Conservation (phyloP, 2,329 filamentous ascomycete genomes). For the Colletotrichum karsti region DNA sequence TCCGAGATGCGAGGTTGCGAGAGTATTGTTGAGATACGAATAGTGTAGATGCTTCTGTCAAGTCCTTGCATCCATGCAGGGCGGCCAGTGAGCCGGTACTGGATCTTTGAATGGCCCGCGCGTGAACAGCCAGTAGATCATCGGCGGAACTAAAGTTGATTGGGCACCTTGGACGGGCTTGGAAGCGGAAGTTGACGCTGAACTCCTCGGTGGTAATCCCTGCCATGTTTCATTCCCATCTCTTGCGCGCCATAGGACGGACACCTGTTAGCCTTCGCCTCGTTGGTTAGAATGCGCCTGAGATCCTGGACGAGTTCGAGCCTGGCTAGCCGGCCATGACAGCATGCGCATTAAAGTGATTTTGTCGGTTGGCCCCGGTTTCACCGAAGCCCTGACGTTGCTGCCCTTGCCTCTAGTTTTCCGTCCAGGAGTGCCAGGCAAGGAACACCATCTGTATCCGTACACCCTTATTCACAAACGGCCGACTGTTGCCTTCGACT, state of each 20-base stretch:
- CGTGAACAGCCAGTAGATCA: conserved; percentile 19
- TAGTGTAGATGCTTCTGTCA: conserved; percentile 26
- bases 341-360: conserved; percentile 28
- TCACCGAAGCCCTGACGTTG: conserved; percentile 25
- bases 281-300: not conserved
- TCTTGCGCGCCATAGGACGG: conserved; percentile 9
- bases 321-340: conserved; percentile 18
- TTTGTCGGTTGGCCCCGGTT: conserved; percentile 32
- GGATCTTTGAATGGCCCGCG: conserved; percentile 15
- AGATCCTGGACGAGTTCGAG: conserved; percentile 11
- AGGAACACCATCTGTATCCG: not conserved
- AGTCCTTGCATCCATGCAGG: conserved; percentile 22
- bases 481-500: conserved; percentile 2
- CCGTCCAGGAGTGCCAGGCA: not conserved
- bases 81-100: conserved; percentile 3
- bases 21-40: no score
- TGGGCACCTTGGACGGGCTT: not conserved
- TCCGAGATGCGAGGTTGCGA: conserved; percentile 19
- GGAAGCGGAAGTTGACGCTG: not conserved
- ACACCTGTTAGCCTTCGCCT: conserved; percentile 12
- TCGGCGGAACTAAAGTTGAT: not conserved
- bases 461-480: conserved; percentile 13
- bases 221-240: conserved; percentile 29
- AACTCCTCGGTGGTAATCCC: conserved; percentile 4
- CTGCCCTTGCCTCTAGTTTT: not conserved